These are phyloP conservation scores for Tolypocladium album DNA, from an alignment of 2,329 filamentous ascomycete genomes.

Conservation along the genomic window DNA sequence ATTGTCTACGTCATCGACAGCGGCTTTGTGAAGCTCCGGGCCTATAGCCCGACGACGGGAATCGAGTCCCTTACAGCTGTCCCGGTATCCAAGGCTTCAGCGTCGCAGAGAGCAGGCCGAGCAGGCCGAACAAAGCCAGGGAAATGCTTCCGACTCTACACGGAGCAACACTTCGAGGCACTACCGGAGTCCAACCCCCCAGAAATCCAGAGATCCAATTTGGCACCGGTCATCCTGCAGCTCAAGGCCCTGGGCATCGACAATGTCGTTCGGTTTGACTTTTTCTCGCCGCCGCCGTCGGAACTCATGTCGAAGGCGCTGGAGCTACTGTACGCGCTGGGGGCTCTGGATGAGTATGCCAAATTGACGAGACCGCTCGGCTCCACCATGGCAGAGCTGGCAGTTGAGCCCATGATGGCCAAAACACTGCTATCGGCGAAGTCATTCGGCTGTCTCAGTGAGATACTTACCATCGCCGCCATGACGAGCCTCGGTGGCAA, in stretches of 20 bases:
- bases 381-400: constrained; percentile 81
- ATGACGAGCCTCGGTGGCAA: constrained; percentile 83
- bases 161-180: constrained; percentile 55
- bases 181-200: constrained; percentile 68
- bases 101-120: constrained; percentile 81
- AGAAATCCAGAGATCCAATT: constrained; percentile 85
- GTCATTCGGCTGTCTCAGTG: constrained; percentile 67
- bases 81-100: constrained; percentile 80
- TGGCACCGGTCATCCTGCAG: constrained; percentile 80
- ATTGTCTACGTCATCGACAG: constrained; percentile 86
- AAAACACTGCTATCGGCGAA: constrained; percentile 71
- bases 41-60: constrained; percentile 72
- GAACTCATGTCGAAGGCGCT: constrained; percentile 77
- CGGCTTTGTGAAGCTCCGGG: constrained; percentile 82
- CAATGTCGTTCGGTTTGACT: constrained; percentile 86
- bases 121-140: constrained; percentile 82
- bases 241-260: constrained; percentile 93
- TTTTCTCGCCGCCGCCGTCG: constrained; percentile 74
- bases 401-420: constrained; percentile 91
- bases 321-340: constrained; percentile 77
- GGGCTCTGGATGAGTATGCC: constrained; percentile 79
- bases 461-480: constrained; percentile 83
- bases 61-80: constrained; percentile 81
- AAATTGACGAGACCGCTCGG: constrained; percentile 87
- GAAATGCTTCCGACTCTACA: constrained; percentile 91